Conservation (phyloP, 257 asterid species). For the Fraxinus excelsior region DNA sequence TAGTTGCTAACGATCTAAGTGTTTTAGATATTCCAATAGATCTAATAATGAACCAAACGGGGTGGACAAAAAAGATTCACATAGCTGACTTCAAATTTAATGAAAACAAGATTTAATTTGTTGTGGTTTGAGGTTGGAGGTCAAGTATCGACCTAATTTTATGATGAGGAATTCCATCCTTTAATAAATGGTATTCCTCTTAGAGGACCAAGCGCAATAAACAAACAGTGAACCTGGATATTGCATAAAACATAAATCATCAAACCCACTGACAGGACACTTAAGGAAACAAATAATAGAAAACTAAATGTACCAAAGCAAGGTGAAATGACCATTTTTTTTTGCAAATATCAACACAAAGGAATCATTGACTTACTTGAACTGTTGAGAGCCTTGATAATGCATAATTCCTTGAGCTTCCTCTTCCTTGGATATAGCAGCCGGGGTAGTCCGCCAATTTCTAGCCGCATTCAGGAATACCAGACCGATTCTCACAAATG, state of each 20-base stretch:
- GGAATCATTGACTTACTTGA: conserved; percentile 38
- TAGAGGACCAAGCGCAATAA: neutral
- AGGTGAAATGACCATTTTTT: neutral
- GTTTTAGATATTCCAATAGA: too few species aligned
- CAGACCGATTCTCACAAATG: conserved; percentile 54
- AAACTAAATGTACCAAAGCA: neutral
- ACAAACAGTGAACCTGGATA: neutral
- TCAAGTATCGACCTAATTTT: neutral
- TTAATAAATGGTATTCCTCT: too few species aligned
- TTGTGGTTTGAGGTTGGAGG: neutral
- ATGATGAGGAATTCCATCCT: too few species aligned
- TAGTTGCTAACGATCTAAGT: too few species aligned
- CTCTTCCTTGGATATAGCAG: conserved; percentile 37
- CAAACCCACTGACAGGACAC: neutral
- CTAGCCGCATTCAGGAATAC: conserved; percentile 52
- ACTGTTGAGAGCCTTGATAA: conserved; percentile 47
- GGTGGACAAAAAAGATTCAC: too few species aligned
- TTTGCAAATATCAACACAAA: neutral
- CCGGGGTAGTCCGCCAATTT: conserved; percentile 41
- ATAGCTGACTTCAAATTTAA: neutral
- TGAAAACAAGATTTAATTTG: neutral
- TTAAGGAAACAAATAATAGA: neutral
- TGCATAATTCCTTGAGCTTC: conserved; percentile 44
- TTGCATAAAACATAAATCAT: neutral
- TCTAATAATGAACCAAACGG: too few species aligned